Evolutionary conservation across 305 asterid species (phyloP).

Genomic region (Fraxinus sp.): DNA sequence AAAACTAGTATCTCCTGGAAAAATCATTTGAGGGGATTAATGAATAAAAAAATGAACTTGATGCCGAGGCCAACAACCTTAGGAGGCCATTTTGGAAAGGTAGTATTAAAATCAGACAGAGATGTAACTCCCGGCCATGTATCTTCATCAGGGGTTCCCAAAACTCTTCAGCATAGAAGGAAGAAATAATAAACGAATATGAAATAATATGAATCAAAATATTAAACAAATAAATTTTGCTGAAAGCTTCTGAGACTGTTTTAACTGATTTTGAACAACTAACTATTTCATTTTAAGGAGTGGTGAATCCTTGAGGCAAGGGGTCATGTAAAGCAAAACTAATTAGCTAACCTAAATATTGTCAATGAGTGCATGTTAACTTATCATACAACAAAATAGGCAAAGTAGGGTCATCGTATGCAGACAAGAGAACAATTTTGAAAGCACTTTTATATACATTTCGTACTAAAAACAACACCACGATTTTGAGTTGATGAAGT

Average conservation of each 20-base stretch:
- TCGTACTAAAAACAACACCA: not conserved
- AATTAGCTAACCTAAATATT: not conserved
- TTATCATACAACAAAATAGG: not conserved
- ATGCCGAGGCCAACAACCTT: constrained; percentile 45
- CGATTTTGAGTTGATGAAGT: not conserved
- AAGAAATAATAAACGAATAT: not conserved
- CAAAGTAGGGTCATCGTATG: not conserved
- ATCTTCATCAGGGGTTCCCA: constrained; percentile 94
- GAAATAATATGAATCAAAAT: not conserved
- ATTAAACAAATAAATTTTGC: not conserved
- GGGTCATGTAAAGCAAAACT: not conserved
- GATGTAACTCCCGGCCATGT: constrained; percentile 96
- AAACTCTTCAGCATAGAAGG: constrained; percentile 47
- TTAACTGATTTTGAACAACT: not conserved
- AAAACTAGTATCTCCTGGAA: constrained; percentile 1
- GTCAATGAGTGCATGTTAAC: not conserved
- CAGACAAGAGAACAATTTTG: not conserved
- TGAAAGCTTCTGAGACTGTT: not conserved
- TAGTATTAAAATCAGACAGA: constrained; percentile 78
- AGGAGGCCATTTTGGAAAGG: constrained; percentile 86
- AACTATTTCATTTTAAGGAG: not conserved
- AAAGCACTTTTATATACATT: not conserved
- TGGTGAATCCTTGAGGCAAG: not conserved
- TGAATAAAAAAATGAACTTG: not conserved
- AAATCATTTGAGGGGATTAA: not conserved